Evolutionary conservation across 805 yeast species (phyloP).

Genomic region (Metschnikowia borealis): DNA sequence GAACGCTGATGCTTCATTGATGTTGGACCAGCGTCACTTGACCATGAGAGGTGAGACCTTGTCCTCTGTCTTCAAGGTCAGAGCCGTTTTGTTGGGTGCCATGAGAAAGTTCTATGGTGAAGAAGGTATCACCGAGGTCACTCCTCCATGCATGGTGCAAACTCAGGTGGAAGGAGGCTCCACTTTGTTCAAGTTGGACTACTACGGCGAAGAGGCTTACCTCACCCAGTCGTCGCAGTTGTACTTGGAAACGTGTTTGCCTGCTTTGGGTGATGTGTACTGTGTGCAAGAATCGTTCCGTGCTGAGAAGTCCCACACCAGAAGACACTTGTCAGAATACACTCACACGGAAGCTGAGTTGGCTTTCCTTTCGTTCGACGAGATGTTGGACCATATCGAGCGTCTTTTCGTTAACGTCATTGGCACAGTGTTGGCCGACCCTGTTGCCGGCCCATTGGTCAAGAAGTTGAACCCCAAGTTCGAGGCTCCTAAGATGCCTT

Average conservation of each 20-base stretch:
- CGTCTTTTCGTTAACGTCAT: constrained; percentile 64
- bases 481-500: constrained; percentile 77
- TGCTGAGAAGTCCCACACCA: constrained; percentile 97
- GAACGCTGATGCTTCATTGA: constrained; percentile 85
- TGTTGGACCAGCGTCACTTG: constrained; percentile 93
- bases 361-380: constrained; percentile 83
- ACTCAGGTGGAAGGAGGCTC: constrained; percentile 99
- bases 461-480: constrained; percentile 91
- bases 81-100: constrained; percentile 72
- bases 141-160: constrained; percentile 99
- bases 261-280: constrained; percentile 95
- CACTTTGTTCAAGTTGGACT: constrained; percentile 85
- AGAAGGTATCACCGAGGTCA: constrained; percentile 79
- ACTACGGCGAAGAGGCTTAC: constrained; percentile 96
- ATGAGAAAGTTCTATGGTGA: constrained; percentile 75
- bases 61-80: constrained; percentile 88
- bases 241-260: constrained; percentile 92
- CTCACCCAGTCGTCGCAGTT: constrained; percentile 96
- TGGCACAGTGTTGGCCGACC: constrained; percentile 78
- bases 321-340: constrained; percentile 96
- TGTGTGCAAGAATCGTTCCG: constrained; percentile 98
- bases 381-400: constrained; percentile 82
- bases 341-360: constrained; percentile 96
- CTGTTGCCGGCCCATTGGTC: constrained; percentile 85
- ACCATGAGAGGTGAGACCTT: constrained; percentile 95